Evolutionary conservation across 2,329 filamentous ascomycete species (phyloP).

Genomic region (Penicillium sclerotigenum): DNA sequence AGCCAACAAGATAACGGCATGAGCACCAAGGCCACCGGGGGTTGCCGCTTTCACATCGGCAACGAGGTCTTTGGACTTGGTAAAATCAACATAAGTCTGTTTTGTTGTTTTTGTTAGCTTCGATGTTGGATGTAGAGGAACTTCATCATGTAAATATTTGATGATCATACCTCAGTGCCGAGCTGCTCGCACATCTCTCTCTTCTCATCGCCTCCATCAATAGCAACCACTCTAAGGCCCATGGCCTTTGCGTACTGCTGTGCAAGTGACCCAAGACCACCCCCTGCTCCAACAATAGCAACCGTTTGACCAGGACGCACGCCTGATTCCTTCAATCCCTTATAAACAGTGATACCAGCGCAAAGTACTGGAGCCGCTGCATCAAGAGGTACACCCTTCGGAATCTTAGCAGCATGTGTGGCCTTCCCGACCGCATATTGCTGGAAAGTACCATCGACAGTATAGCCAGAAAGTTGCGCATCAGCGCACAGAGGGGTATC

Average conservation of each 20-base stretch:
- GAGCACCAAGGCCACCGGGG: slow-evolving; percentile 64
- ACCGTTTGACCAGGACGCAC: slow-evolving; percentile 71
- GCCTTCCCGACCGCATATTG: slow-evolving; percentile 87
- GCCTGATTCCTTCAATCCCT: slow-evolving; percentile 79
- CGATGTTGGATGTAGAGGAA: background rate
- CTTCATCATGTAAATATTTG: too few species aligned
- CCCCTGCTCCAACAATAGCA: slow-evolving; percentile 82
- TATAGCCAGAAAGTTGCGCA: slow-evolving; percentile 78
- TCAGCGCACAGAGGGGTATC: slow-evolving; percentile 79
- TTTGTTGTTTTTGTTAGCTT: background rate
- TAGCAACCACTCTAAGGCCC: slow-evolving; percentile 75
- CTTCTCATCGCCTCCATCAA: slow-evolving; percentile 82
- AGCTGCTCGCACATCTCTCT: slow-evolving; percentile 62
- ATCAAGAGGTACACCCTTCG: slow-evolving; percentile 71
- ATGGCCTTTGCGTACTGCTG: slow-evolving; percentile 89
- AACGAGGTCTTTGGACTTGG: slow-evolving; percentile 68
- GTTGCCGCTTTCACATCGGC: slow-evolving; percentile 78
- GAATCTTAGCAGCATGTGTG: slow-evolving; percentile 76
- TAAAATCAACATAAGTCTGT: slow-evolving; percentile 70
- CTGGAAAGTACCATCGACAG: slow-evolving; percentile 89
- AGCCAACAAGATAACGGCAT: slow-evolving; percentile 79
- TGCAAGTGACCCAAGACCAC: slow-evolving; percentile 75
- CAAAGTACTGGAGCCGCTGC: slow-evolving; percentile 77
- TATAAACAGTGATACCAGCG: slow-evolving; percentile 85
- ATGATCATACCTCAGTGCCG: slow-evolving; percentile 55